phyloP scores from a whole-genome alignment of 108 stramenopile species.

The Cyclotella choctawhatcheeana region DNA sequence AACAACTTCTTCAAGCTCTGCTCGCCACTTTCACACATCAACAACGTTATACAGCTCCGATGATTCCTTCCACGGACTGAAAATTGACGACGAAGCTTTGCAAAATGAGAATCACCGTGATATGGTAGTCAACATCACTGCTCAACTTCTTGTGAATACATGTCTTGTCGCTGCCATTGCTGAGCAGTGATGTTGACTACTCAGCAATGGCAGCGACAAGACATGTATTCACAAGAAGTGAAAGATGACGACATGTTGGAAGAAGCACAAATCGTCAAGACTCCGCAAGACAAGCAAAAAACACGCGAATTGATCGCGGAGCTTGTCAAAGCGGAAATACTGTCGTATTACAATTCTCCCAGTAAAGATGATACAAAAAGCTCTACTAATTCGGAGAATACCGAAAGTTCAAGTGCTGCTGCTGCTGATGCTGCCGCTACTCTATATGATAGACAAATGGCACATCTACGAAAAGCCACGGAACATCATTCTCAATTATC shows the following conservation, averaged over 20 bases:
- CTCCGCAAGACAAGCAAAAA: slow-evolving; percentile 31
- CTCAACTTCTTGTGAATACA: background rate
- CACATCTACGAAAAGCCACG: slow-evolving; percentile 7
- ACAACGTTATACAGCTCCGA: background rate
- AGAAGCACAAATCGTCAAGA: slow-evolving; percentile 42
- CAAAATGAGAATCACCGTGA: too few species aligned
- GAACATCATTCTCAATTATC: slow-evolving; percentile 11
- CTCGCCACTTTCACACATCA: too few species aligned
- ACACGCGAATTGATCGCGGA: slow-evolving; percentile 29
- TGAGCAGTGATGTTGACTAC: too few species aligned
- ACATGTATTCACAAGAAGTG: background rate
- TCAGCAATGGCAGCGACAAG: too few species aligned
- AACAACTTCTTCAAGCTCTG: too few species aligned
- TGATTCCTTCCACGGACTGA: slow-evolving; percentile 11
- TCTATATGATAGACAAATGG: slow-evolving; percentile 34
- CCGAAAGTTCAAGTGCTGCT: background rate
- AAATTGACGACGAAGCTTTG: background rate
- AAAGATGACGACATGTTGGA: background rate
- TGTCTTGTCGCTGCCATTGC: too few species aligned
- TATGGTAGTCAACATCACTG: too few species aligned
- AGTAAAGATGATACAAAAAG: too few species aligned
- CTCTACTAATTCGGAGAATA: background rate
- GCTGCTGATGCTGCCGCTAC: background rate
- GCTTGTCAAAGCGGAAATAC: slow-evolving; percentile 31
- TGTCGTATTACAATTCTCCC: too few species aligned